Percentiles rank a stretch among this genome's conserved stretches.
Conservation (phyloP, 805 yeast genomes). For the Suhomyces canberraensis region DNA sequence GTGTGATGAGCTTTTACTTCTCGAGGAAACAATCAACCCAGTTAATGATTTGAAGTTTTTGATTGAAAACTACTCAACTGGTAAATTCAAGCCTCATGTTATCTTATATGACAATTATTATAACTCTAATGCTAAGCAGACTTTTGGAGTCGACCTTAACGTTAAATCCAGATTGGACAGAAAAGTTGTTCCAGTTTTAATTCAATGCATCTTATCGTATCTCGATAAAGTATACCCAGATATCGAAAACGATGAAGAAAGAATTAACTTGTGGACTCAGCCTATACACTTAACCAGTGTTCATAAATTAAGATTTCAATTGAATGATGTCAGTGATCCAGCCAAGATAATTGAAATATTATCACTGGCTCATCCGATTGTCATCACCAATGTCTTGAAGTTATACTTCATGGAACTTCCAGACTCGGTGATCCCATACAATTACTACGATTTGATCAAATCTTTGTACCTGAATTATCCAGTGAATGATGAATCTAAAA, state of each 20-base stretch:
- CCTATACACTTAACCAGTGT: slow-evolving; percentile 59
- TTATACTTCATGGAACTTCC: slow-evolving; percentile 78
- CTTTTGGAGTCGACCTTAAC: slow-evolving; percentile 77
- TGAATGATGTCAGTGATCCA: slow-evolving; percentile 39
- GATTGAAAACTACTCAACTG: slow-evolving; percentile 67
- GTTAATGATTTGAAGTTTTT: slow-evolving; percentile 62
- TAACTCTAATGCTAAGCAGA: slow-evolving; percentile 61
- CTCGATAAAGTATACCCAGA: slow-evolving; percentile 73
- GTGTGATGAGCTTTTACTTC: slow-evolving; percentile 58
- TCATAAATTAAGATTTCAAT: slow-evolving; percentile 56
- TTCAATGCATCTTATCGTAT: slow-evolving; percentile 59
- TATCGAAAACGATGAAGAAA: slow-evolving; percentile 61
- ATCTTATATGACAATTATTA: slow-evolving; percentile 77
- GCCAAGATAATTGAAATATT: slow-evolving; percentile 32
- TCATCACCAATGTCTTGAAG: slow-evolving; percentile 66
- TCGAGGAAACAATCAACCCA: slow-evolving; percentile 73
- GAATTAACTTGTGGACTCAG: slow-evolving; percentile 66
- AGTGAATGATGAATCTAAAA: slow-evolving; percentile 38
- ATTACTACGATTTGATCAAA: slow-evolving; percentile 63
- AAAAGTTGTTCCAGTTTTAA: slow-evolving; percentile 66
- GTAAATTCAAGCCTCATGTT: slow-evolving; percentile 70
- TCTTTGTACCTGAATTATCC: slow-evolving; percentile 53
- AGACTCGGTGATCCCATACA: slow-evolving; percentile 65
- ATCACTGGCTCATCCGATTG: slow-evolving; percentile 46
- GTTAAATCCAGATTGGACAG: slow-evolving; percentile 68